Conservation (phyloP, 306 rosid species). For the Arachis stenosperma region DNA sequence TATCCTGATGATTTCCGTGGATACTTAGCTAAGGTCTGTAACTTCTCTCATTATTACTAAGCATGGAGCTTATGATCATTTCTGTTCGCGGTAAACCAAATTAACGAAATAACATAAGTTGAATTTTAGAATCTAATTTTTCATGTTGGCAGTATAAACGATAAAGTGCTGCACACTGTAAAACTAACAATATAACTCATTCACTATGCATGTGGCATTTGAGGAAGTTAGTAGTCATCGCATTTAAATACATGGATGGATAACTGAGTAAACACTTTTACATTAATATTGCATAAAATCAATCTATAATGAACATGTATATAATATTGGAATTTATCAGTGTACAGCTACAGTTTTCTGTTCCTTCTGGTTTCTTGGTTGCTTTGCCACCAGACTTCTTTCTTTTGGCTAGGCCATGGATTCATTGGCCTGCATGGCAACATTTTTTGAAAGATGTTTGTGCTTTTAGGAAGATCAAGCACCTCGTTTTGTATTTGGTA, state of each 20-base stretch:
- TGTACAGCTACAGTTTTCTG: background rate
- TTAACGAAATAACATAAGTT: background rate
- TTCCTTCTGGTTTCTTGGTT: too few species aligned
- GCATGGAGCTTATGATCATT: constrained; percentile 13
- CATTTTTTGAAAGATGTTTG: too few species aligned
- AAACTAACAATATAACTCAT: too few species aligned
- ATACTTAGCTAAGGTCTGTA: constrained; percentile 85
- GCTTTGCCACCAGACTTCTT: too few species aligned
- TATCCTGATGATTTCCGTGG: constrained; percentile 90
- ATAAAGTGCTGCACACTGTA: too few species aligned
- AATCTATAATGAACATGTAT: background rate
- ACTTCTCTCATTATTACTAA: constrained; percentile 9
- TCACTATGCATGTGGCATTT: background rate
- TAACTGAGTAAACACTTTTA: background rate
- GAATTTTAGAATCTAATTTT: too few species aligned
- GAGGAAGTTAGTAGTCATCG: background rate
- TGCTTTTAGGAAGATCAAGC: too few species aligned
- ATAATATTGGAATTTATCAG: background rate
- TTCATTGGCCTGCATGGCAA: too few species aligned
- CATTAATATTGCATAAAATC: too few species aligned
- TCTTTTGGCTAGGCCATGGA: too few species aligned
- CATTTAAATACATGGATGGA: background rate
- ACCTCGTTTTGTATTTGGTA: too few species aligned
- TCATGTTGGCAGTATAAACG: background rate
- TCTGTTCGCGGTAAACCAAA: constrained; percentile 8